Conservation (phyloP, 2,329 filamentous ascomycete species). For the Fusarium sp. region DNA sequence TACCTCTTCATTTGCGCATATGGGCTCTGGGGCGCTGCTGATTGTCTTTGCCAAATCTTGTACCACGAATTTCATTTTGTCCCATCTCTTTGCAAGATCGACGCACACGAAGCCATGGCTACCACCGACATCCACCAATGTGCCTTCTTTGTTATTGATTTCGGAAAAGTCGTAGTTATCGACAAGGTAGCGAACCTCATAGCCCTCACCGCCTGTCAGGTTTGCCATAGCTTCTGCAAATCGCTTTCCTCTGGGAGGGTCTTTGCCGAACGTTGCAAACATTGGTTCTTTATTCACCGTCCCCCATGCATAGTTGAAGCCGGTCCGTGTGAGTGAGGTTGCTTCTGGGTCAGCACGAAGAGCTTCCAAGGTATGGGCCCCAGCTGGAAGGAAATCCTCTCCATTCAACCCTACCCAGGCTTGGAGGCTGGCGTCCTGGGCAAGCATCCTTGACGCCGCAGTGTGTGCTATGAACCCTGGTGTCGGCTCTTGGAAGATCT, state of each 20-base stretch:
- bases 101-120: constrained; percentile 65
- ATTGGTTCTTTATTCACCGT: constrained; percentile 61
- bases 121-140: constrained; percentile 66
- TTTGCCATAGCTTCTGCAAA: constrained; percentile 65
- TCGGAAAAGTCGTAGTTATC: constrained; percentile 62
- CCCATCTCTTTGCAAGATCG: constrained; percentile 60
- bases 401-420: constrained; percentile 65
- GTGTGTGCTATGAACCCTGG: constrained; percentile 63
- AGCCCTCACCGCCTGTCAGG: constrained; percentile 63
- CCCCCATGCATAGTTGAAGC: constrained; percentile 60
- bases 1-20: constrained; percentile 50
- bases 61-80: constrained; percentile 62
- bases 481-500: constrained; percentile 61
- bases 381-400: constrained; percentile 62
- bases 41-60: constrained; percentile 62
- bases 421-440: constrained; percentile 56
- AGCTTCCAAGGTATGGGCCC: constrained; percentile 56
- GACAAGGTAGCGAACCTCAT: constrained; percentile 61
- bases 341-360: constrained; percentile 56
- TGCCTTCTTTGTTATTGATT: constrained; percentile 54
- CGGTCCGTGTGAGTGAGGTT: constrained; percentile 56
- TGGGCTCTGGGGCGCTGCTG: constrained; percentile 54
- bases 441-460: constrained; percentile 60
- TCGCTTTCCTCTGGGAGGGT: constrained; percentile 55
- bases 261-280: constrained; percentile 61